A percentile compares a stretch with the other conserved stretches of the same genome.
These are phyloP conservation scores for Colletotrichum sp. DNA, from an alignment of 2,329 filamentous ascomycete species.

Conservation along the genomic window DNA sequence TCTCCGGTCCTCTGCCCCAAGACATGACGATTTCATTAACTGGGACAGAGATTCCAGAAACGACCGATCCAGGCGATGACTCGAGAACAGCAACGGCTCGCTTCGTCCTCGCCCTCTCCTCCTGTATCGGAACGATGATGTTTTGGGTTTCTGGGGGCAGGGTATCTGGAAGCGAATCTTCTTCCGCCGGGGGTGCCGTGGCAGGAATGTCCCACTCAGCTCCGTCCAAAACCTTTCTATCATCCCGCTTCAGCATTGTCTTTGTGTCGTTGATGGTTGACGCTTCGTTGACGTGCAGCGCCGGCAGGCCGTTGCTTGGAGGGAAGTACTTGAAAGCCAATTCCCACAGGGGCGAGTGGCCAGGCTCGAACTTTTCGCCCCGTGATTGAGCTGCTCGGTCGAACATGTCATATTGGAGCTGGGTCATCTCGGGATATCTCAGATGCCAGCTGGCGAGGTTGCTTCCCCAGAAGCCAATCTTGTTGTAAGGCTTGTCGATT, in stretches of 20 bases:
- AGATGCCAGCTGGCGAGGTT: constrained; percentile 64
- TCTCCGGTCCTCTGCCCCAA: constrained; percentile 77
- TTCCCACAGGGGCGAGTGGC: constrained; percentile 57
- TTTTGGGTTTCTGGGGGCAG: constrained; percentile 37
- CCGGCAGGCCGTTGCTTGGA: constrained; percentile 33
- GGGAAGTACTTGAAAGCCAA: constrained; percentile 66
- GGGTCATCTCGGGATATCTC: constrained; percentile 68
- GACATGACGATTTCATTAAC: constrained; percentile 72
- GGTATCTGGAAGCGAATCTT: constrained; percentile 39
- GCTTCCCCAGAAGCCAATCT: constrained; percentile 62
- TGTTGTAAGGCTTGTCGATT: constrained; percentile 62
- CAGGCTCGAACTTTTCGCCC: constrained; percentile 59
- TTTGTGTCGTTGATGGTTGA: constrained; percentile 9
- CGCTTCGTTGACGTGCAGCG: constrained; percentile 10
- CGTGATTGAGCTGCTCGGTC: constrained; percentile 53
- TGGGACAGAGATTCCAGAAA: constrained; percentile 66
- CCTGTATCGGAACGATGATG: constrained; percentile 39
- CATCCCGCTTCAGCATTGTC: constrained; percentile 28
- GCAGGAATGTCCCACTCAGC: constrained; percentile 29
- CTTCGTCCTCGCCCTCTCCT: constrained; percentile 35
- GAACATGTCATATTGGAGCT: constrained; percentile 63
- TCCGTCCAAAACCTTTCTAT: constrained; percentile 28
- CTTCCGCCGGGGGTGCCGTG: constrained; percentile 26
- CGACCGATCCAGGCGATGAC: constrained; percentile 68
- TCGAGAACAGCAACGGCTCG: constrained; percentile 68